Base-by-base conservation (phyloP, 331 rosid genomes). In the Acacia concinna region DNA sequence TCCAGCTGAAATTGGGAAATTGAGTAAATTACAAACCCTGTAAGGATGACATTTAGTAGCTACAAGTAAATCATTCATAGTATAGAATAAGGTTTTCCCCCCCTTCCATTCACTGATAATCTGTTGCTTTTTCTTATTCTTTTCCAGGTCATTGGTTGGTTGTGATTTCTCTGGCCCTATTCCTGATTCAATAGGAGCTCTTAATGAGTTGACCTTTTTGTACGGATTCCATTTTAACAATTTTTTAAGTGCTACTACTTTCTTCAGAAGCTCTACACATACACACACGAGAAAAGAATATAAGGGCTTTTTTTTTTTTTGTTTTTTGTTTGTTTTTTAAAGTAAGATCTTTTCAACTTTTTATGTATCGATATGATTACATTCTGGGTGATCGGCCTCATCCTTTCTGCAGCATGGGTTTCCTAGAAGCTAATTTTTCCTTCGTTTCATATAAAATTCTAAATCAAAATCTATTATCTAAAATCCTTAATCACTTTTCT, bases 161-260 rank as follows among this genome's bases (percentile, higher is more conserved):
- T 92, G 93, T 75, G 70, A 87, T 52, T 86, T 92, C 88, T 64
- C 11, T 66, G 97, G 94, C 60, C 79, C 78, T 52, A 90, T 92
- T 77, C 97, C 94, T 1, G 88, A 80, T 63, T 69, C 88, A 57
- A 69, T 90, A 28, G 97, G 97, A 79, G 73, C 86, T 75, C 81
- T 92, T 41, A 41, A 46, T 75, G 80, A 78, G 75, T 85, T 92
- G 2, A 79, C 84, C 23, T 88, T 81, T 84, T 59, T 92, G 97
- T 92, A 83, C 75, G 85, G 21, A 64, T 59, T 64, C 68, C 75
- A 46, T 35, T 81, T 69, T 63, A 35, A 21, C 18, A 32, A 69
- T 73, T 69, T 35, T 77, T 27, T 52, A 30, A 8, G 44, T 72
- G 60, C 68, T 30, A 8, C 73, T 37, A 54, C 35, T 59, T 31